Base-by-base conservation (phyloP, 495 filamentous ascomycete genomes). In the Tuber aestivum region DNA sequence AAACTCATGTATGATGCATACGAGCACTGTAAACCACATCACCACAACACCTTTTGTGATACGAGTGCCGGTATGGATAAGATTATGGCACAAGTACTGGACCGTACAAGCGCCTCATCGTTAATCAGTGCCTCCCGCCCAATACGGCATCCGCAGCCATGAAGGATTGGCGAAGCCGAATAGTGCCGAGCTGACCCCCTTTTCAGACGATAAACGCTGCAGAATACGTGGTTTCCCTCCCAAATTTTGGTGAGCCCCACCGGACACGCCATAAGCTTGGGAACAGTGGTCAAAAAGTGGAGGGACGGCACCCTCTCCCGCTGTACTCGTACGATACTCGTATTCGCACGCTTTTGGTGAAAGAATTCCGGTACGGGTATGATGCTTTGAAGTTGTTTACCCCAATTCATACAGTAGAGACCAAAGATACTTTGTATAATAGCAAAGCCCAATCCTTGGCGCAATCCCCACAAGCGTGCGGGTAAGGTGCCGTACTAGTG, bases 11-110 rank as follows among this genome's bases (percentile, higher is more conserved):
- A 20, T 4, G 5, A 6, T 45, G 18, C 44, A 7, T 7, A 40
- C 38, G 38, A 18, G 44, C n/a, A n/a, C n/a, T n/a, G n/a, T 65
- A 35, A 65, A 65, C 56, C 56, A 65, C 56, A 65, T 65, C 56
- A 65, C 56, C 27, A 65, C 3, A 35, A 8, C 1, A 18, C 32
- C 0, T 65, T 65, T 65, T 65, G 56, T 65, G 56, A 65, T 65
- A 65, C 56, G 4, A 65, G 56, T 65, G 32, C 56, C 27, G 20
- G 27, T 65, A 65, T 20, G 27, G 27, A 32, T 18, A 35, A 16
- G 4, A 6, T 35, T 18, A 32, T 32, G 27, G 27, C 16, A 14
- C n/a, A 5, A 9, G 12, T 65, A n/a, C n/a, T n/a, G n/a, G n/a
- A n/a, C n/a, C n/a, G 27, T 18, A 14, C n/a, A 5, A 9, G 12